Evolutionary conservation across 306 rosid species (phyloP), one percentile per base, ranked within the genome.

Genomic region (Biancaea sappan): DNA sequence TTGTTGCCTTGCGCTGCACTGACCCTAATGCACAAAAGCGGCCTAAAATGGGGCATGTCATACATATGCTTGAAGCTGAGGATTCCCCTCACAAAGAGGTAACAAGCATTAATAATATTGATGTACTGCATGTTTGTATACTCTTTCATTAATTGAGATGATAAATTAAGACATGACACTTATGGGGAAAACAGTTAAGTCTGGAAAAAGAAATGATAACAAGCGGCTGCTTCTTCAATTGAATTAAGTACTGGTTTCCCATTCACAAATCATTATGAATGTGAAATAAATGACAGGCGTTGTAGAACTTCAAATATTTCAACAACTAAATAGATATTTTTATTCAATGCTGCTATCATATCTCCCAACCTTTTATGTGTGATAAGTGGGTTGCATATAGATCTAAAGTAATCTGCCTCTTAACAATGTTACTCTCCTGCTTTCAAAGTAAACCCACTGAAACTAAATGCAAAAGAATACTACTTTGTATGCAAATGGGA

Each of bases 21-120:
- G 93, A 88, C 43, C 88, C 88, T 38, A 84, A 79, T 69, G 84
- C 90, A 37, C 86, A 71, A 41, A 86, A 88, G 77, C 80, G 90
- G 72, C 90, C 93, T 21, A 88, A 82, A 78, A 86, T 88, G 93
- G 90, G 93, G 31, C 90, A 88, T 48, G 73, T 88, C 46, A 85
- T 88, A 56, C 90, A 86, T 60, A 86, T 88, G 90, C 93, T 86
- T 58, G 93, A 88, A 80, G 93, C 93, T 26, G 90, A 88, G 66
- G 93, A 81, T 61, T 40, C 81, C 57, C 80, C 82, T 32, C 76
- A 79, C 60, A 84, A 78, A 80, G 86, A 83, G 68, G 93, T 88
- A 86, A 2, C 38, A 44, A 66, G 66, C 67, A 34, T 50, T 16
- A 47, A 38, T 57, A 10, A 56, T n/a, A 50, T 4, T 14, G 53